Evolutionary conservation across 345 rosid genomes (phyloP).

Genomic region (Rubroshorea leprosula): DNA sequence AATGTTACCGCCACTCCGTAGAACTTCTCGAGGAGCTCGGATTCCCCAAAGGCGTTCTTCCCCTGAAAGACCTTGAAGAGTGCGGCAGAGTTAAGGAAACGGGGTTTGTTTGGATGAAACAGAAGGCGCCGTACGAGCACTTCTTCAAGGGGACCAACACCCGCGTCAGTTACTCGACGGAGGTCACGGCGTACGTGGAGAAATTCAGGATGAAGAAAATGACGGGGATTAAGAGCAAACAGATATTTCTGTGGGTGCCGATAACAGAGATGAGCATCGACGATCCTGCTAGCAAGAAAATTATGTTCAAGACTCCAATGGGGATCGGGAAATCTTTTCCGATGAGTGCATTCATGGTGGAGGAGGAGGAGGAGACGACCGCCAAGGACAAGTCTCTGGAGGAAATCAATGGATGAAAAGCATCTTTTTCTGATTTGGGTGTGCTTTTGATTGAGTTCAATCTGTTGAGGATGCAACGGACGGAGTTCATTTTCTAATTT

Average conservation of each 20-base stretch:
- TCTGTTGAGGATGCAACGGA: no score
- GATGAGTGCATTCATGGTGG: slow-evolving; percentile 58
- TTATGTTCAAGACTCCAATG: slow-evolving; percentile 80
- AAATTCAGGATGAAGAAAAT: slow-evolving; percentile 79
- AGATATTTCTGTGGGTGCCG: slow-evolving; percentile 84
- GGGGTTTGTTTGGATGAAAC: slow-evolving; percentile 95
- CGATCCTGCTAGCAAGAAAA: slow-evolving; percentile 41
- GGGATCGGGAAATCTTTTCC: slow-evolving; percentile 83
- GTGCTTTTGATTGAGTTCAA: no score
- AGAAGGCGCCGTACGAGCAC: slow-evolving; percentile 67
- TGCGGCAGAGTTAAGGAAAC: slow-evolving; percentile 78
- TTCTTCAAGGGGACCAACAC: slow-evolving; percentile 53
- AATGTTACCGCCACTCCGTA: slow-evolving; percentile 54
- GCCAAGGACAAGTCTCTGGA: slow-evolving; percentile 33
- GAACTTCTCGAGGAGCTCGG: slow-evolving; percentile 81
- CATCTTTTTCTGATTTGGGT: no score
- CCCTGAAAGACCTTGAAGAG: slow-evolving; percentile 72
- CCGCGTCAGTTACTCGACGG: slow-evolving; percentile 56
- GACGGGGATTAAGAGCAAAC: slow-evolving; percentile 90
- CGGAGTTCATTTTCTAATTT: no score
- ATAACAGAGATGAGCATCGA: slow-evolving; percentile 73
- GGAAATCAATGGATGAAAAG: slow-evolving; percentile 15
- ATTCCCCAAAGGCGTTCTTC: slow-evolving; percentile 85
- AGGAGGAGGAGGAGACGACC: slow-evolving; percentile 48
- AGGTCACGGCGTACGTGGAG: slow-evolving; percentile 84